phyloP scores from a whole-genome alignment of 805 yeast genomes.

The Metschnikowia gelsemii region DNA sequence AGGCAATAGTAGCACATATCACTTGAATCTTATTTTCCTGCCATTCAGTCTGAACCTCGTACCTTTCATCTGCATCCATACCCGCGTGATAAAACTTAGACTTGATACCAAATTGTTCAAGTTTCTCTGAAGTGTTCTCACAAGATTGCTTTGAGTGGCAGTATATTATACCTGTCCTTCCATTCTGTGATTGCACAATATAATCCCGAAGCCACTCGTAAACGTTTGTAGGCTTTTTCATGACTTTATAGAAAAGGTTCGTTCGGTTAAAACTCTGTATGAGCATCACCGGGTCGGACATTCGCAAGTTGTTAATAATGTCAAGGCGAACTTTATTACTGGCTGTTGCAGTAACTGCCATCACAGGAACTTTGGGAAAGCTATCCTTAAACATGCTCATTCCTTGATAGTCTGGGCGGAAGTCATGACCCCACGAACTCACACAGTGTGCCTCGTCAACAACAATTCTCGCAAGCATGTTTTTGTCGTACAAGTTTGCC shows the following conservation, averaged over 20 bases:
- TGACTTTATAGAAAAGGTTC: conserved; percentile 76
- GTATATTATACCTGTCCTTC: conserved; percentile 83
- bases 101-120: conserved; percentile 59
- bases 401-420: conserved; percentile 91
- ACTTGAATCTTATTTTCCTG: conserved; percentile 69
- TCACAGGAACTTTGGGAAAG: conserved; percentile 80
- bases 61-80: conserved; percentile 75
- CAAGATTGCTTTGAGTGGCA: conserved; percentile 90
- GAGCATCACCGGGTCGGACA: conserved; percentile 59
- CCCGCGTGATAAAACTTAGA: conserved; percentile 91
- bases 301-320: conserved; percentile 72
- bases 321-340: conserved; percentile 86
- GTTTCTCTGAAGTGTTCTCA: conserved; percentile 69
- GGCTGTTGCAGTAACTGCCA: conserved; percentile 98
- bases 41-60: conserved; percentile 76
- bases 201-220: conserved; percentile 59
- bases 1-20: conserved; percentile 96
- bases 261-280: conserved; percentile 92
- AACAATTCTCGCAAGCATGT: conserved; percentile 75
- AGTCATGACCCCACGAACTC: conserved; percentile 98
- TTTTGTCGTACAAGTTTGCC: conserved; percentile 50
- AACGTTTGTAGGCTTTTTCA: conserved; percentile 58
- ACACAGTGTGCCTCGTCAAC: conserved; percentile 99
- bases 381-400: conserved; percentile 67
- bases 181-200: conserved; percentile 49